Percentiles rank a stretch among this genome's conserved stretches.
These are phyloP conservation scores for Calcarisporium arbuscula DNA, from an alignment of 2,329 filamentous ascomycete species.

Conservation along the genomic window DNA sequence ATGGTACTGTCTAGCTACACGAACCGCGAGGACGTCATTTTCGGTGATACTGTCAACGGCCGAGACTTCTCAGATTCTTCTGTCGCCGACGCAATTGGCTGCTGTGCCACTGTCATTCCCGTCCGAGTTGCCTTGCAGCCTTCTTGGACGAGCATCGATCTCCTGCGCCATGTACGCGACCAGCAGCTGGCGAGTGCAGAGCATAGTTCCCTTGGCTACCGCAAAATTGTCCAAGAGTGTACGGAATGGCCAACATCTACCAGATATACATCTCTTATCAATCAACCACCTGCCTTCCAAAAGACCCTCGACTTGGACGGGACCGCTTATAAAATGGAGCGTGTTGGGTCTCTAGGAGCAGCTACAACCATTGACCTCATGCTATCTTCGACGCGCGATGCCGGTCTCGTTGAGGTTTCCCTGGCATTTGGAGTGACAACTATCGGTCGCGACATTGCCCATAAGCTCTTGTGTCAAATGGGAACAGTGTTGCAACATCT, in stretches of 20 bases:
- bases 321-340: no score
- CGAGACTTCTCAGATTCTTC: background rate
- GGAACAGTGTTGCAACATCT: no score
- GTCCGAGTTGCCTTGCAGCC: background rate
- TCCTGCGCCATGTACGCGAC: background rate
- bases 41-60: background rate
- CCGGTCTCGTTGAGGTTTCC: no score
- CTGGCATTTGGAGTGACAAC: no score
- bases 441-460: no score
- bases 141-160: background rate
- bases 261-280: conserved; percentile 1
- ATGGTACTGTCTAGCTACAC: background rate
- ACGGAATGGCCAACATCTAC: conserved; percentile 1
- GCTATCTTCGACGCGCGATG: no score
- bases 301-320: no score
- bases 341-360: no score
- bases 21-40: background rate
- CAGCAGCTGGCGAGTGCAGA: background rate
- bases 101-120: background rate
- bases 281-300: no score
- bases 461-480: no score
- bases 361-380: no score
- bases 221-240: background rate
- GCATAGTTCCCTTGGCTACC: background rate
- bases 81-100: conserved; percentile 1